Conservation (phyloP, 805 yeast genomes). For the Osmozyma mogii region DNA sequence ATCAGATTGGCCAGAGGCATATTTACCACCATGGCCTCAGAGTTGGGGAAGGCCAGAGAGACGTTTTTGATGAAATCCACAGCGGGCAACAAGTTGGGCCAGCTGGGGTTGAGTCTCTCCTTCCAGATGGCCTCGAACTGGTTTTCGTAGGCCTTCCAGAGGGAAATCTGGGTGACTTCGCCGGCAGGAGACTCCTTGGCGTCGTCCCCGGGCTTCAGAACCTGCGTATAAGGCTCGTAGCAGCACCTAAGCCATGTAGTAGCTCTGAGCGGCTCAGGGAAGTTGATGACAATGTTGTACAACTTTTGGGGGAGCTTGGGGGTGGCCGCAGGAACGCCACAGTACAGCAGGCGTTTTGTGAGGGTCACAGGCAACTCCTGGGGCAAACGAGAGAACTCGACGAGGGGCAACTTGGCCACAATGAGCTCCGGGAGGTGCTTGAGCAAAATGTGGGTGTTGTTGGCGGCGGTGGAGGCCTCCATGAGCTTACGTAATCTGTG, state of each 20-base stretch:
- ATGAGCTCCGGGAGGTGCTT: conserved; percentile 56
- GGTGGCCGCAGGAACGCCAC: conserved; percentile 52
- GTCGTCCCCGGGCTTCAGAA: conserved; percentile 22
- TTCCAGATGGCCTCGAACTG: conserved; percentile 68
- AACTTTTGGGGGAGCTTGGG: conserved; percentile 53
- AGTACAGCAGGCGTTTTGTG: conserved; percentile 41
- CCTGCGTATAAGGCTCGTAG: conserved; percentile 55
- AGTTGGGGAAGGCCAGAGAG: conserved; percentile 75
- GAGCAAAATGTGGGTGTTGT: conserved; percentile 44
- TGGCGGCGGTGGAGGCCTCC: conserved; percentile 39
- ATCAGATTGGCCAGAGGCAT: conserved; percentile 26
- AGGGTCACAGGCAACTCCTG: conserved; percentile 25
- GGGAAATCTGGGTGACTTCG: conserved; percentile 89
- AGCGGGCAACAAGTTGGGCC: conserved; percentile 62
- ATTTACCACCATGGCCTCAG: conserved; percentile 87
- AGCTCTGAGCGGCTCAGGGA: conserved; percentile 85
- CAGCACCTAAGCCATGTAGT: conserved; percentile 92
- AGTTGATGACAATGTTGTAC: conserved; percentile 48
- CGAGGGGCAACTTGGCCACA: conserved; percentile 26
- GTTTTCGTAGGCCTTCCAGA: conserved; percentile 91
- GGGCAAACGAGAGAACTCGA: conserved; percentile 22
- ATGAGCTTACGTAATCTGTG: conserved; percentile 42
- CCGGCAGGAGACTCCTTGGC: conserved; percentile 33
- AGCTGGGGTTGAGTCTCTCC: conserved; percentile 19
- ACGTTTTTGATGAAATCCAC: conserved; percentile 96